Percentiles rank a stretch among this genome's conserved stretches.
These are phyloP conservation scores for Omphalotus olearius DNA, from an alignment of 1,284 basidiomycete genomes.

Conservation along the genomic window DNA sequence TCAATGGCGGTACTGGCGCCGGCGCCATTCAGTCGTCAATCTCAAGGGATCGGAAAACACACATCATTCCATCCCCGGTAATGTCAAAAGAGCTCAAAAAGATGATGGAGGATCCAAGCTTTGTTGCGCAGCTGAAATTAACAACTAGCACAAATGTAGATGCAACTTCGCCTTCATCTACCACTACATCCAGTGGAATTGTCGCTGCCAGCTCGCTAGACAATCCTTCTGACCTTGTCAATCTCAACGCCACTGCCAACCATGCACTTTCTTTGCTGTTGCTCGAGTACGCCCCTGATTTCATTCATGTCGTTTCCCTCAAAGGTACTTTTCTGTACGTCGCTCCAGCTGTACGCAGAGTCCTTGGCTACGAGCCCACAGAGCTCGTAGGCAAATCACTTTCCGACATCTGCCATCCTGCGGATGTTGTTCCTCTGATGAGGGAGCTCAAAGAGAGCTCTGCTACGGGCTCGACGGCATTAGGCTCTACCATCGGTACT, in stretches of 20 bases:
- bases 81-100: slow-evolving; percentile 31
- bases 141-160: slow-evolving; percentile 22
- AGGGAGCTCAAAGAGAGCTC: slow-evolving; percentile 87
- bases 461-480: slow-evolving; percentile 23
- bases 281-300: slow-evolving; percentile 70
- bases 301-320: slow-evolving; percentile 87
- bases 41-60: slow-evolving; percentile 22
- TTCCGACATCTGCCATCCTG: slow-evolving; percentile 80
- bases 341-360: slow-evolving; percentile 71
- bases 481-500: neutral
- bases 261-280: slow-evolving; percentile 60
- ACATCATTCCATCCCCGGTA: slow-evolving; percentile 22
- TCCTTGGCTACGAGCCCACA: slow-evolving; percentile 77
- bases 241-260: slow-evolving; percentile 27
- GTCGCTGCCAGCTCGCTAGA: slow-evolving; percentile 12
- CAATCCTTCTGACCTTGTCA: slow-evolving; percentile 8
- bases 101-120: slow-evolving; percentile 24
- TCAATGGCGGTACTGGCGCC: neutral
- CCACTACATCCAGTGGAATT: slow-evolving; percentile 12
- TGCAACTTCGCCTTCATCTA: slow-evolving; percentile 2
- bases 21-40: slow-evolving; percentile 5
- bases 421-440: slow-evolving; percentile 88
- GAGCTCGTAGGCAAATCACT: slow-evolving; percentile 81
- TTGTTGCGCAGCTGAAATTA: slow-evolving; percentile 15
- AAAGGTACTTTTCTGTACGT: slow-evolving; percentile 95